Evolutionary conservation across 768 basidiomycete species (phyloP).

Genomic region (Podaxis sp.): DNA sequence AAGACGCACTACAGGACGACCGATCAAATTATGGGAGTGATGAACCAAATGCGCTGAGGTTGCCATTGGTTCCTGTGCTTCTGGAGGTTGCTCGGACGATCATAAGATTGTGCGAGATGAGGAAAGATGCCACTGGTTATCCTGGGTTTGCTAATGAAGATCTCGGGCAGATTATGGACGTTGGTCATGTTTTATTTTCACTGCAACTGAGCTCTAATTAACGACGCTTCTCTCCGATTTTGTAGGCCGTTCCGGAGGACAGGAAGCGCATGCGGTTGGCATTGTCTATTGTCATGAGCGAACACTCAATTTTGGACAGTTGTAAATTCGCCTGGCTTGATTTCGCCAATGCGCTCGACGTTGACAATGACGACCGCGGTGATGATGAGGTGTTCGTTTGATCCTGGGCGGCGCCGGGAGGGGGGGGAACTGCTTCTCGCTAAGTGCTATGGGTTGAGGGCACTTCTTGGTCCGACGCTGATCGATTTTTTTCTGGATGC

Average conservation of each 20-base stretch:
- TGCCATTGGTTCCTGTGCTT: neutral
- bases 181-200: slow-evolving; percentile 19
- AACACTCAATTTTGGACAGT: slow-evolving; percentile 51
- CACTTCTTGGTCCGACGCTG: neutral
- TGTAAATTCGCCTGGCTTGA: slow-evolving; percentile 44
- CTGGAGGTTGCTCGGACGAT: slow-evolving; percentile 19
- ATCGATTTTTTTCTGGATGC: neutral
- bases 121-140: slow-evolving; percentile 29
- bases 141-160: slow-evolving; percentile 21
- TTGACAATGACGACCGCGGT: neutral
- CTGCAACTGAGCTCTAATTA: neutral
- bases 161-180: slow-evolving; percentile 37
- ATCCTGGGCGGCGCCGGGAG: neutral
- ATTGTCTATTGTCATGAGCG: slow-evolving; percentile 44
- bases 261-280: slow-evolving; percentile 43
- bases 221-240: neutral
- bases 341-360: slow-evolving; percentile 14
- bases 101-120: slow-evolving; percentile 29
- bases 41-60: neutral
- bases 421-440: neutral
- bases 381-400: neutral
- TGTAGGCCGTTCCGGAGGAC: slow-evolving; percentile 35
- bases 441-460: neutral
- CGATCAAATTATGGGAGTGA: neutral
- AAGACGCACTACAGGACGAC: slow-evolving; percentile 2